Base-by-base conservation (phyloP, 208 protist genomes). In the Endotrypanum monterogeii region DNA sequence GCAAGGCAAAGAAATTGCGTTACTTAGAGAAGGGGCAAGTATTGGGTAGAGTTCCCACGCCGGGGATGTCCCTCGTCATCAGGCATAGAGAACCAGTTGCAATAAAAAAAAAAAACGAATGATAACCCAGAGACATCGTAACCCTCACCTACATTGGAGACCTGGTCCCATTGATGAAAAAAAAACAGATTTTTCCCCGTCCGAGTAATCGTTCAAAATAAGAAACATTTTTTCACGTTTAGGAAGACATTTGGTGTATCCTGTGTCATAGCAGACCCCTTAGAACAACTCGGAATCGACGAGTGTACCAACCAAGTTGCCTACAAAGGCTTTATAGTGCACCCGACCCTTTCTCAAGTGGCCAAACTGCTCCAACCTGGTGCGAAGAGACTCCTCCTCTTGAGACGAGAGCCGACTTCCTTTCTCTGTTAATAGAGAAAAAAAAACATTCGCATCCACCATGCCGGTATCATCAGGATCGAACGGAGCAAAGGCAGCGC, bases 401-500 rank as follows among this genome's bases (percentile, higher is more conserved):
- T 67, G 48, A 9, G n/a, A 11, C 8, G 75, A 87, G 28, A 93
- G 60, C 25, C 75, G 60, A 16, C 87, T 60, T 12, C 81, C 87
- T 28, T 90, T 88, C 48, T 86, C 83, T 46, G 80, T 77, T 71
- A 92, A 84, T 30, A 92, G 71, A 44, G 74, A 73, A 68, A 91
- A 72, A 69, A 91, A 89, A 12, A 83, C 50, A 39, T 78, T 80
- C 14, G 85, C 69, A 32, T 88, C 82, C 51, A 94, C 81, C 66
- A 79, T 83, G 9, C 90, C 86, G 30, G 73, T 86, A 25, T 82
- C 78, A 16, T 83, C 52, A 9, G 80, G 65, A 46, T 94, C 87
- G 63, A 91, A 91, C 2, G 66, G 73, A 32, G 66, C 66, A 58
- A 93, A 88, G 28, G 78, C 76, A 30, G 87, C 71, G 56, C 58